Percentiles rank a stretch among this genome's conserved stretches.
These are phyloP conservation scores for Nemania bipapillata DNA, from an alignment of 2,329 filamentous ascomycete genomes.

Conservation along the genomic window DNA sequence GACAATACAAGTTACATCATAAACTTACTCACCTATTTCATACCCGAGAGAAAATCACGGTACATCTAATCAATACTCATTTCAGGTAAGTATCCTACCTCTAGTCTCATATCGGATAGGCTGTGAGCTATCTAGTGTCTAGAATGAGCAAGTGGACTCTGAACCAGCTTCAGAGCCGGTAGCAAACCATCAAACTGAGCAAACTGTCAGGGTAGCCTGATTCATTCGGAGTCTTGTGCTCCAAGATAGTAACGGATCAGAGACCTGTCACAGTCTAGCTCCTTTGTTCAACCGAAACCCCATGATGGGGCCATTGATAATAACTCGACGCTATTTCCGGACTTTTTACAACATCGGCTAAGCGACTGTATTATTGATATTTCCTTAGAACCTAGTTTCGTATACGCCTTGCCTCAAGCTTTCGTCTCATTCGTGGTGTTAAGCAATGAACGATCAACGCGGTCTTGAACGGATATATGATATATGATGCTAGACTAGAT, in stretches of 20 bases:
- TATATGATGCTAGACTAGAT: neutral
- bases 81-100: neutral
- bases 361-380: neutral
- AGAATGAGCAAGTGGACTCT: conserved; percentile 5
- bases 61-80: conserved; percentile 8
- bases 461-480: neutral
- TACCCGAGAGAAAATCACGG: neutral
- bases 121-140: neutral
- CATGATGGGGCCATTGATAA: neutral
- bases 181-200: conserved; percentile 8
- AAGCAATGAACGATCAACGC: neutral
- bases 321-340: neutral
- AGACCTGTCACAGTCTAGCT: neutral
- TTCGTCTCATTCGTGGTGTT: neutral
- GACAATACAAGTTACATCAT: neutral
- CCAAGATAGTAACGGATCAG: conserved; percentile 8
- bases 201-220: conserved; percentile 13
- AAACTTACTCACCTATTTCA: neutral
- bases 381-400: neutral
- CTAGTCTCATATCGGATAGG: conserved; percentile 7
- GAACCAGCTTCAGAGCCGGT: neutral
- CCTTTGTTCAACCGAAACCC: neutral
- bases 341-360: neutral
- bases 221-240: neutral
- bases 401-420: conserved; percentile 3